Percentiles rank a stretch among this genome's conserved stretches.
Evolutionary conservation across 2,329 filamentous ascomycete species (phyloP).

Genomic region (Talaromyces sp.): DNA sequence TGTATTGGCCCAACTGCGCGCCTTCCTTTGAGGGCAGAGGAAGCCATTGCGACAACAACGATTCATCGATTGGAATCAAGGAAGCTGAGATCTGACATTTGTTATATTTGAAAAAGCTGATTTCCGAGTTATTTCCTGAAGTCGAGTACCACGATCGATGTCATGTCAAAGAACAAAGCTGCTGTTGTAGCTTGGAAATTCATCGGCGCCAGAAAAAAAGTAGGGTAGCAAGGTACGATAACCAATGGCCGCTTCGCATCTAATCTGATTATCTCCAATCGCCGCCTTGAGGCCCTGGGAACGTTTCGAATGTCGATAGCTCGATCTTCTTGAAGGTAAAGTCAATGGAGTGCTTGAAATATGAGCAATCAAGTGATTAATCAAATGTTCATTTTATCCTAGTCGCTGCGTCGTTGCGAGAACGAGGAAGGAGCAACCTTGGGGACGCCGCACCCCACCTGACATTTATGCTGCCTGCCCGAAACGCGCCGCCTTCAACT

Average conservation of each 20-base stretch:
- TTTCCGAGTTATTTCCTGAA: too few species aligned
- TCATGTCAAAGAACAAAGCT: not conserved
- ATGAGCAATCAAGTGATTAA: too few species aligned
- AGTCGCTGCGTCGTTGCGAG: not conserved
- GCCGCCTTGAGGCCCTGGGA: not conserved
- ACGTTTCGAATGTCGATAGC: not conserved
- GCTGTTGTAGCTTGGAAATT: not conserved
- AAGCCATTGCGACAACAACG: constrained; percentile 2
- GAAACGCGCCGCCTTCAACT: constrained; percentile 2
- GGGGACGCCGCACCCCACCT: constrained; percentile 14
- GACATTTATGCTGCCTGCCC: constrained; percentile 6
- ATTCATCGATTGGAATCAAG: constrained; percentile 4
- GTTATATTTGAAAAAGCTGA: not conserved
- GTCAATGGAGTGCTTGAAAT: too few species aligned
- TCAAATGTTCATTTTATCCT: not conserved
- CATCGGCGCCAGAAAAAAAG: not conserved
- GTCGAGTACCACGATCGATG: not conserved
- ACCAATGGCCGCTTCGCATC: constrained; percentile 4
- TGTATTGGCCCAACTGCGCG: not conserved
- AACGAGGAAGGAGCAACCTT: constrained; percentile 6
- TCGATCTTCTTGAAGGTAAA: not conserved
- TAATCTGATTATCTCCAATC: constrained; percentile 9
- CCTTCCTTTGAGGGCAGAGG: constrained; percentile 7
- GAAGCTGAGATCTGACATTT: not conserved
- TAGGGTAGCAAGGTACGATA: not conserved